Evolutionary conservation across 495 filamentous ascomycete genomes (phyloP), one percentile per base, ranked within the genome.

Genomic region (Trypethelium eluteriae): DNA sequence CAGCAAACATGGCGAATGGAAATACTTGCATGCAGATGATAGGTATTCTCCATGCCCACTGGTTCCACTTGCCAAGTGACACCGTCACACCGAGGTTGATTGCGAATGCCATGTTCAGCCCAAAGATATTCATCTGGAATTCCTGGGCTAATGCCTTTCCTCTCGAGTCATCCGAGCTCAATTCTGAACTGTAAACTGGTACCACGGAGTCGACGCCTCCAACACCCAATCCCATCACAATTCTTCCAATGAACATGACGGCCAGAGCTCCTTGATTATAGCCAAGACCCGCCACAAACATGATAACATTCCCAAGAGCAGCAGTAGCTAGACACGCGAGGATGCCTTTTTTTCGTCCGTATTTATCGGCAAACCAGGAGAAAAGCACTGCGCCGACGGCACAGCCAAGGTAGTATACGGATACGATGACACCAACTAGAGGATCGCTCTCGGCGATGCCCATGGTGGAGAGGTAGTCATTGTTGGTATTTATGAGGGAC

Each of bases 1-100:
- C 72, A 3, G 75, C 71, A 53, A 83, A 67, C 2, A 85, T 76
- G 9, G 80, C 47, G 1, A 83, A 47, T 0, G 84, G 84, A 69
- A 84, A 85, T 0, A 79, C 66, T 66, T 84, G 82, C 84, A 85
- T 85, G 46, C 80, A 74, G n/a, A 86, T 80, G 39, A 86, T 86
- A 14, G 85, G 85, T 41, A 84, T 81, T 38, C 85, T 76, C 80
- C 86, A 88, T 1, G 83, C 79, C 77, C 77, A 79, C 65, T 79
- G 70, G 47, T 71, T 76, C 56, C 25, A 16, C 63, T 79, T 78
- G 49, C 77, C 77, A 10, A 79, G 70, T 0, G 66, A 64, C 3
- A 69, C 63, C 0, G 76, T 79, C n/a, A 77, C 69, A 7, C 66
- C 72, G 2, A 78, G 72, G 64, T 77, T 78, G 72, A 74, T 80